Percentiles rank a stretch among this genome's conserved stretches.
Conservation (phyloP, 2,329 filamentous ascomycete species). For the Catunica adiposa region DNA sequence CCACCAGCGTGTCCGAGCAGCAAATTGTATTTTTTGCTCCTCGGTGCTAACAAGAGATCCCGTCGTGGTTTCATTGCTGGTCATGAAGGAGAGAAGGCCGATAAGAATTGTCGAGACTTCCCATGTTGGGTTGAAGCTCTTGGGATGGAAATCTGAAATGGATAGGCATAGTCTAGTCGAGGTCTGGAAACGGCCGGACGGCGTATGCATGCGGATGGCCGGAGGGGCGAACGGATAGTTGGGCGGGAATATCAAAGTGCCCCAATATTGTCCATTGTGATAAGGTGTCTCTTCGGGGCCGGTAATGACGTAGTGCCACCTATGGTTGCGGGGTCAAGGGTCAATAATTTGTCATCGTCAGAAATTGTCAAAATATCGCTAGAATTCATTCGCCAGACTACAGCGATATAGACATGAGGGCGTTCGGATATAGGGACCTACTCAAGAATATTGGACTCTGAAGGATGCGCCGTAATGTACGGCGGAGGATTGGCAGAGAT, state of each 20-base stretch:
- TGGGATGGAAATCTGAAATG: slow-evolving; percentile 95
- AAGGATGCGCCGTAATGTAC: slow-evolving; percentile 77
- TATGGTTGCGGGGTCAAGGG: slow-evolving; percentile 19
- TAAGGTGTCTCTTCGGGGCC: slow-evolving; percentile 91
- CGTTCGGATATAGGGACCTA: slow-evolving; percentile 26
- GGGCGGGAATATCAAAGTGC: slow-evolving; percentile 82
- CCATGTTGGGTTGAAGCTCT: slow-evolving; percentile 97
- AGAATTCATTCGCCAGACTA: neutral
- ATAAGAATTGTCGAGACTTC: slow-evolving; percentile 94
- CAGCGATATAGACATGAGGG: too few species aligned
- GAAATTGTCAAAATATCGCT: neutral
- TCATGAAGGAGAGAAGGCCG: slow-evolving; percentile 93
- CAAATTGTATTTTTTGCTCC: slow-evolving; percentile 61
- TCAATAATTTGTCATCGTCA: neutral
- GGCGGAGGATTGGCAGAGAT: slow-evolving; percentile 63
- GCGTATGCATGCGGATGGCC: slow-evolving; percentile 97
- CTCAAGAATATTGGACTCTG: slow-evolving; percentile 83
- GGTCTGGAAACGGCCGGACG: slow-evolving; percentile 85
- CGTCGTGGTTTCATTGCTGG: slow-evolving; percentile 95
- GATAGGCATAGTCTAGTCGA: slow-evolving; percentile 83
- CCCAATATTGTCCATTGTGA: slow-evolving; percentile 93
- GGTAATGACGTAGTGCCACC: slow-evolving; percentile 91
- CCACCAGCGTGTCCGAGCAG: slow-evolving; percentile 77
- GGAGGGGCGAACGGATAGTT: slow-evolving; percentile 96
- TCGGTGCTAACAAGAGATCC: slow-evolving; percentile 67